Evolutionary conservation across 139 green algal genomes (phyloP), one percentile per base, ranked within the genome.

Genomic region (Chlamydomonas asymmetrica): DNA sequence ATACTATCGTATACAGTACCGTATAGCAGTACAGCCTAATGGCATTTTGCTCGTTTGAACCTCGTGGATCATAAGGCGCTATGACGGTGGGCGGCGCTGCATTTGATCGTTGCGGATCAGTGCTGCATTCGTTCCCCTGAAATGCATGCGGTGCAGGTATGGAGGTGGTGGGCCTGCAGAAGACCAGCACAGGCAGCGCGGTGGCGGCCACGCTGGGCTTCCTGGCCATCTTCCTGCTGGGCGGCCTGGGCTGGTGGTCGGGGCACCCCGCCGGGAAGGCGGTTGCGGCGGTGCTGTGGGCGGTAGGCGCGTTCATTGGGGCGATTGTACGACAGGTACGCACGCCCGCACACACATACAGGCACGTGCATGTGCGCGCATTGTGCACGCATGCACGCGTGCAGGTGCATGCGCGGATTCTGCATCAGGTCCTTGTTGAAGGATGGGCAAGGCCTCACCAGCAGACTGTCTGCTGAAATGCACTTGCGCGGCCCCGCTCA

Each of bases 111-210:
- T 27, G 9, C 56, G 38, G 25, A 48, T 13, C 18, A 43, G 3
- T 25, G 32, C 27, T 34, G 22, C 25, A 29, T 18, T 16, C 34
- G 5, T 0, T 57, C 32, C 35, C 7, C 2, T n/a, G n/a, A n/a
- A n/a, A n/a, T n/a, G n/a, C n/a, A n/a, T 13, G 20, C 27, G 6
- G 5, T 60, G 63, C 81, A 91, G 88, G 69, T 22, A 92, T 92
- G 88, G 84, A 85, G 61, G 37, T 76, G 31, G 80, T 93, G 25
- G 84, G 88, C 9, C 71, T 84, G 32, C 48, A 90, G 66, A 49
- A 56, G 29, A 88, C 73, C 49, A 83, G 59, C 31, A 34, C 66
- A 1, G 27, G 56, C 1, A 82, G 81, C 16, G 68, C 80, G 35
- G 75, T 72, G 18, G 39, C 71, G 16, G 64, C 87, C 20, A 35